Evolutionary conservation across 1,284 basidiomycete genomes (phyloP), one percentile per base, ranked within the genome.

Genomic region (Ceratobasidium sp.): DNA sequence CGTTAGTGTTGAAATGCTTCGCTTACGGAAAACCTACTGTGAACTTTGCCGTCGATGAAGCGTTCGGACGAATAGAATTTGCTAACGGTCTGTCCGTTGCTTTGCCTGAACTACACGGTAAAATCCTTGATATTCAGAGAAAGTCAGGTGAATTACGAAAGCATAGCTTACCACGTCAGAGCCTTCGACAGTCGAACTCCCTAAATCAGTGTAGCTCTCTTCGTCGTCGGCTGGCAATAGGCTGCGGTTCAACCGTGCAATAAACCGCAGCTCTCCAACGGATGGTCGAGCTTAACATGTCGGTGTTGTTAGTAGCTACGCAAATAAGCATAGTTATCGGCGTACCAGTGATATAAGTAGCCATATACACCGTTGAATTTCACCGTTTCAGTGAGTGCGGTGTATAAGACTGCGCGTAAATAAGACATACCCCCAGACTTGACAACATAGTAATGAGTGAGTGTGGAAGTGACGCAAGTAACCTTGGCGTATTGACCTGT

Each of bases 361-460:
- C 75, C 75, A 74, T 76, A 59, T 59, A 74, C 24, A 76, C 73
- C 3, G 59, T 62, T 14, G 71, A 66, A 51, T 66, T 53, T 68
- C n/a, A 11, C 11, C 16, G 34, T 27, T 22, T 5, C 9, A n/a
- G 19, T 63, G 11, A 43, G 41, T 46, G 27, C 16, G 27, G n/a
- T 16, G n/a, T n/a, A 24, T 3, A 46, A 7, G 1, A 8, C 22
- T 43, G 19, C 5, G 19, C 16, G 14, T 8, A 24, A 63, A 9
- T 4, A 43, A 43, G 6, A 46, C 65, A 14, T 43, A 54, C 65
- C 74, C 16, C 71, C 63, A 48, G 53, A 64, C 34, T 66, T 63
- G 8, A 64, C 71, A 39, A 76, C 72, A 51, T 74, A 56, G 49
- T 76, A 76, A 24, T 76, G 75, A 16, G 71, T 76, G 24, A 75